A percentile compares a stretch with the other conserved stretches of the same genome.
These are phyloP conservation scores for Populus simonii DNA, from an alignment of 345 rosid species.

Conservation along the genomic window DNA sequence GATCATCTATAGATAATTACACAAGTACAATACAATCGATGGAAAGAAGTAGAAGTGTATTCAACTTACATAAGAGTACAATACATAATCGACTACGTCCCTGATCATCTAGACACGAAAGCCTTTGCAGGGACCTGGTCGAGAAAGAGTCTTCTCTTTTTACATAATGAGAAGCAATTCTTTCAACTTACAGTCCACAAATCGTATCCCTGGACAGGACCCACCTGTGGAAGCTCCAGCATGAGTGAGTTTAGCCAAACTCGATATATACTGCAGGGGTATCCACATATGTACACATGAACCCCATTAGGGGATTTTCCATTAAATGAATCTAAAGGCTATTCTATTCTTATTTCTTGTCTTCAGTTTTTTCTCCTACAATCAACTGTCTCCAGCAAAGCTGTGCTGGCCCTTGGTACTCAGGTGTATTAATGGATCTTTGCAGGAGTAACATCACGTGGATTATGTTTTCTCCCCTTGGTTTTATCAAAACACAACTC, in stretches of 20 bases:
- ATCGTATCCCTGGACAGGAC: neutral
- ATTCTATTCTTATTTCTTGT: neutral
- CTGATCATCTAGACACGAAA: neutral
- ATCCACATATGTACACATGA: conserved; percentile 14
- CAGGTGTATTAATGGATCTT: neutral
- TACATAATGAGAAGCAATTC: neutral
- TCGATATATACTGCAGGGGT: neutral
- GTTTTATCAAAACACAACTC: neutral
- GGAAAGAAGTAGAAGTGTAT: neutral
- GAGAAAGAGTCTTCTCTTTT: conserved; percentile 6
- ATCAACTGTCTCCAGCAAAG: too few relatives aligned
- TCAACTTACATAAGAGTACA: neutral
- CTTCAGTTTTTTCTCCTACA: neutral
- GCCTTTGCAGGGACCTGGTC: neutral
- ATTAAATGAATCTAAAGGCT: neutral
- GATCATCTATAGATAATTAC: neutral
- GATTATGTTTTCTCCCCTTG: neutral
- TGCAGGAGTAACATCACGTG: neutral
- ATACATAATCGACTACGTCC: too few relatives aligned
- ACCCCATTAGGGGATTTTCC: conserved; percentile 1
- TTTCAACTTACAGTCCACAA: neutral
- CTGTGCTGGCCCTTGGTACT: too few relatives aligned
- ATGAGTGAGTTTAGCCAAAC: neutral
- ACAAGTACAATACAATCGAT: neutral
- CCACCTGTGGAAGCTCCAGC: neutral